Percentiles rank a stretch among this genome's conserved stretches.
Evolutionary conservation across 768 basidiomycete genomes (phyloP).

Genomic region (Mycena rebaudengoi): DNA sequence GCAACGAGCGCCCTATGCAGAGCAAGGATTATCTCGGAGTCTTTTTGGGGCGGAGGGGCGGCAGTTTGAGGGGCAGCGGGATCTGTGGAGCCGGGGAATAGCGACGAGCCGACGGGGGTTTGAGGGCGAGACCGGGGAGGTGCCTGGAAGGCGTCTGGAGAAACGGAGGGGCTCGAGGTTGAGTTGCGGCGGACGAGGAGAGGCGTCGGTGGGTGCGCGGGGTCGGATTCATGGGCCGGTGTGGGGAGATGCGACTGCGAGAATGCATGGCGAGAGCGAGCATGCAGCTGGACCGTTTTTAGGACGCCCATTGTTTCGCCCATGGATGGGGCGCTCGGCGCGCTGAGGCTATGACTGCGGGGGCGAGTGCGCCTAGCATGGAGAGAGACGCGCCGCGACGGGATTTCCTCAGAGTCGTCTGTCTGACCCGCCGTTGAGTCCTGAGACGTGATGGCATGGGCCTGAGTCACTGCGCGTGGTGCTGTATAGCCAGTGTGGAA

Average conservation of each 20-base stretch:
- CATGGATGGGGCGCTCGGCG: conserved; percentile 42
- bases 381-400: conserved; percentile 39
- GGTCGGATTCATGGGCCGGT: neutral
- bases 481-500: conserved; percentile 73
- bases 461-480: conserved; percentile 77
- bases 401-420: conserved; percentile 68
- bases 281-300: conserved; percentile 69
- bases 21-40: conserved; percentile 27
- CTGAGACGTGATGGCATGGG: conserved; percentile 64
- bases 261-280: conserved; percentile 68
- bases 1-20: conserved; percentile 37
- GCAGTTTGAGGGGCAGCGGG: conserved; percentile 38
- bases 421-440: conserved; percentile 56
- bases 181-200: conserved; percentile 59
- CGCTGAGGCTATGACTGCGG: conserved; percentile 70
- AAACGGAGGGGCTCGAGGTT: conserved; percentile 43
- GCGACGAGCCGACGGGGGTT: neutral
- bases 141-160: conserved; percentile 29
- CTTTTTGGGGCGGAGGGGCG: conserved; percentile 9
- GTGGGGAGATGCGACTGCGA: conserved; percentile 20
- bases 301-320: conserved; percentile 71
- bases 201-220: conserved; percentile 30
- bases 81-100: conserved; percentile 17
- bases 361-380: conserved; percentile 45
- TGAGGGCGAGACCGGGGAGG: conserved; percentile 25